phyloP scores from a whole-genome alignment of 208 protist species.

The Acanthamoeba triangularis region DNA sequence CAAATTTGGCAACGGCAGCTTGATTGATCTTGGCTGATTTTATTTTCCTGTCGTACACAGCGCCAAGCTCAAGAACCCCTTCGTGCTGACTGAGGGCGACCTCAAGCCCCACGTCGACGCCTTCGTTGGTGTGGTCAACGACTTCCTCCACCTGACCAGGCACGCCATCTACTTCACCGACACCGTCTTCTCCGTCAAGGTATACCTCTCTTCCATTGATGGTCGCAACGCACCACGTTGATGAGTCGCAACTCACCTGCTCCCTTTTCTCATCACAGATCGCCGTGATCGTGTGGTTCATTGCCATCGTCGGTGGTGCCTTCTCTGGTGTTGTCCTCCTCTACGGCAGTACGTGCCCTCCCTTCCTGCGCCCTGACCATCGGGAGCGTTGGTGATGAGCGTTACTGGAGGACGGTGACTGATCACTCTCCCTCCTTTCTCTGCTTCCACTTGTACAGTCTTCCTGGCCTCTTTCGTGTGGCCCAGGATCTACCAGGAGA shows the following conservation, averaged over 20 bases:
- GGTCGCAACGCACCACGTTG: neutral
- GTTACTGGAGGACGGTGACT: too few relatives aligned
- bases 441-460: neutral
- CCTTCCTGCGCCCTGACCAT: too few relatives aligned
- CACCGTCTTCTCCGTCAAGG: slow-evolving; percentile 67
- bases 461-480: slow-evolving; percentile 74
- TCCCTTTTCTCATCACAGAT: slow-evolving; percentile 6
- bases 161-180: slow-evolving; percentile 73
- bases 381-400: neutral
- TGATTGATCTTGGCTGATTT: neutral
- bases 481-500: slow-evolving; percentile 77
- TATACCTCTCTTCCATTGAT: neutral
- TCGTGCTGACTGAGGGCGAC: neutral
- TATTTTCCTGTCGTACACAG: neutral
- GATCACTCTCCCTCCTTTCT: too few relatives aligned
- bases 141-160: slow-evolving; percentile 35
- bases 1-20: neutral
- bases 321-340: slow-evolving; percentile 76
- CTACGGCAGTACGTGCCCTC: slow-evolving; percentile 65
- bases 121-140: slow-evolving; percentile 46
- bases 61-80: slow-evolving; percentile 61
- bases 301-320: slow-evolving; percentile 27
- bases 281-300: slow-evolving; percentile 71
- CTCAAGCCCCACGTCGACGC: slow-evolving; percentile 64
- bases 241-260: neutral